Evolutionary conservation across 2,329 filamentous ascomycete genomes (phyloP).

Genomic region (Rasamsonia emersonii): DNA sequence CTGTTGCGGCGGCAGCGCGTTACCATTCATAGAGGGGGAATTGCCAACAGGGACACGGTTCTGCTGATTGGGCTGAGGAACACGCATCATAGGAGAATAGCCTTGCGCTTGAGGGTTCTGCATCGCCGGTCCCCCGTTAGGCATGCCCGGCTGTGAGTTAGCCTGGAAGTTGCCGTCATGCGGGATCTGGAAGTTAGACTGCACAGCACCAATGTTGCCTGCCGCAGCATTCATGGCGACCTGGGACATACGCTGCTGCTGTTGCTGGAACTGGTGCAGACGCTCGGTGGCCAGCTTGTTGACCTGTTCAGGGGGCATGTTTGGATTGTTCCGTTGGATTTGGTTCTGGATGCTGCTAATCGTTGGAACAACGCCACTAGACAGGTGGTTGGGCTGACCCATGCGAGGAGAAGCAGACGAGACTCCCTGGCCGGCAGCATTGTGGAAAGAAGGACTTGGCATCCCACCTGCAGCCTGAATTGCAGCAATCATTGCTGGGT

Average conservation of each 20-base stretch:
- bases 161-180: slow-evolving; percentile 30
- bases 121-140: slow-evolving; percentile 28
- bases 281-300: slow-evolving; percentile 45
- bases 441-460: slow-evolving; percentile 36
- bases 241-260: slow-evolving; percentile 42
- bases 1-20: slow-evolving; percentile 24
- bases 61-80: slow-evolving; percentile 39
- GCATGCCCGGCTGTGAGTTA: slow-evolving; percentile 23
- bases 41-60: slow-evolving; percentile 30
- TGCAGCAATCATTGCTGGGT: slow-evolving; percentile 36
- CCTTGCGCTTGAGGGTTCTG: slow-evolving; percentile 41
- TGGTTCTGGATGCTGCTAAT: slow-evolving; percentile 47
- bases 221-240: slow-evolving; percentile 45
- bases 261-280: slow-evolving; percentile 33
- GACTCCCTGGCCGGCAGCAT: slow-evolving; percentile 28
- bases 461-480: slow-evolving; percentile 36
- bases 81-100: slow-evolving; percentile 46
- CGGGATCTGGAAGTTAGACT: slow-evolving; percentile 31
- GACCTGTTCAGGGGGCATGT: slow-evolving; percentile 46
- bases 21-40: slow-evolving; percentile 38
- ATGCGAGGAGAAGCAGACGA: slow-evolving; percentile 40
- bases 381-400: slow-evolving; percentile 42
- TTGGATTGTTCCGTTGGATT: slow-evolving; percentile 44
- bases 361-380: slow-evolving; percentile 46
- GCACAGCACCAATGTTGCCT: slow-evolving; percentile 35